Percentiles rank a stretch among this genome's conserved stretches.
phyloP scores from a whole-genome alignment of 352 stramenopile species.

The Pythium oligandrum region DNA sequence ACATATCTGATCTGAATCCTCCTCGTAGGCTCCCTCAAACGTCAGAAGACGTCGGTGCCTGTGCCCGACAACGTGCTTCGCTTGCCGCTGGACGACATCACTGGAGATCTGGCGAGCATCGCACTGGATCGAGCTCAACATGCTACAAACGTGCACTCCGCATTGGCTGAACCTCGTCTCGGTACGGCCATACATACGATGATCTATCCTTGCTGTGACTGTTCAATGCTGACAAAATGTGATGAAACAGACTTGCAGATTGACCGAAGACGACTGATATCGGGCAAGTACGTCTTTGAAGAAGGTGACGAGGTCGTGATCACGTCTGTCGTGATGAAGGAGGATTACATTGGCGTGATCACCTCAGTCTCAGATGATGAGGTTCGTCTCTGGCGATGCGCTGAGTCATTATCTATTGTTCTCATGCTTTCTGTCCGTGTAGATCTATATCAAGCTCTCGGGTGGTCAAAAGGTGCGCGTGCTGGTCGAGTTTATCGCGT shows the following conservation, averaged over 20 bases:
- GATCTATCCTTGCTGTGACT: too few relatives aligned
- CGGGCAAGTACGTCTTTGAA: conserved; percentile 72
- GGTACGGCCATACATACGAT: conserved; percentile 17
- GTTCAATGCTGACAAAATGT: too few relatives aligned
- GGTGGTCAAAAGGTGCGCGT: conserved; percentile 65
- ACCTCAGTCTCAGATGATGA: conserved; percentile 66
- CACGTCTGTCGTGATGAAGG: conserved; percentile 50
- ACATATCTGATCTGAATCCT: too few relatives aligned
- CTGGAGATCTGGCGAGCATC: conserved; percentile 52
- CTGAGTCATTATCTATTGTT: not conserved
- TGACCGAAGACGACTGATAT: conserved; percentile 50
- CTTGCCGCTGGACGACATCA: conserved; percentile 52
- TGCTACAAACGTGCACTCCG: conserved; percentile 14
- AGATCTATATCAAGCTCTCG: conserved; percentile 60
- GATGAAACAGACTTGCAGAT: conserved; percentile 33
- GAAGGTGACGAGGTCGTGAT: conserved; percentile 77
- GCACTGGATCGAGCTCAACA: conserved; percentile 28
- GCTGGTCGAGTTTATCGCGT: conserved; percentile 35
- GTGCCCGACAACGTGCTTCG: conserved; percentile 38
- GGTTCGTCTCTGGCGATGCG: conserved; percentile 16
- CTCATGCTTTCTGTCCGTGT: not conserved
- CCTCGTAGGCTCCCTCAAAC: conserved; percentile 23
- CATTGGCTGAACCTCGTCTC: conserved; percentile 8
- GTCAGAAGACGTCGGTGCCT: conserved; percentile 32
- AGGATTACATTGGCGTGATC: conserved; percentile 77